Base-by-base conservation (phyloP, 176 grass and related monocot genomes). In the Bothriochloa decipiens region DNA sequence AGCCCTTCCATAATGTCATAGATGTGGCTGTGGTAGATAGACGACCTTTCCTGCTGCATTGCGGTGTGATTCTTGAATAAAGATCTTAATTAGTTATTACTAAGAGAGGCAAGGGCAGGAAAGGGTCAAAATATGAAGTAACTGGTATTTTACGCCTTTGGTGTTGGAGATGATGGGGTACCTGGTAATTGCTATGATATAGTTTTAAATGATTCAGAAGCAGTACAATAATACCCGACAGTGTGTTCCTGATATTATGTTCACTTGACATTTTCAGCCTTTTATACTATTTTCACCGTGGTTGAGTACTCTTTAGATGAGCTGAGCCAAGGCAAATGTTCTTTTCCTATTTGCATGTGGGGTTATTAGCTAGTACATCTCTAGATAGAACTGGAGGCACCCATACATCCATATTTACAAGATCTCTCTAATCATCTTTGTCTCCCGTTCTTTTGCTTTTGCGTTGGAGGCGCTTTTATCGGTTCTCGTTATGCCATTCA, bases 1-100 rank as follows among this genome's bases (percentile, higher is more conserved):
- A 95, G 96, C 77, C 93, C 96, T 22, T 58, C 91, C 1, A 66
- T 98, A 55, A 68, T 79, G 11, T 72, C 83, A 8, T 93, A 90
- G 83, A 46, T 18, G 66, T 65, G 33, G 26, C 20, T 57, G 39
- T 29, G 15, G 67, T 90, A 78, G 78, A 16, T 77, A 64, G 42
- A 72, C 26, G 42, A 3, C 6, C 5, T 50, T 76, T 76, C 68
- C 89, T 65, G 70, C 57, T 76, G 70, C 50, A 50, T 36, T 25
- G 81, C 7, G 71, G 49, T 25, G 40, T 75, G 80, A 70, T 84
- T 83, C 32, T 81, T 81, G 63, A 91, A 91, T 91, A 91, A 91
- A 80, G 70, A 87, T 60, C 55, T 60, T 60, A 60, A 60, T 60
- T 60, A 60, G 55, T 60, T 60, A 60, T 60, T 60, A 23, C 7